A percentile compares a stretch with the other conserved stretches of the same genome.
These are phyloP conservation scores for Pinus tabuliformis DNA, from an alignment of 75 land plant genomes.

Conservation along the genomic window DNA sequence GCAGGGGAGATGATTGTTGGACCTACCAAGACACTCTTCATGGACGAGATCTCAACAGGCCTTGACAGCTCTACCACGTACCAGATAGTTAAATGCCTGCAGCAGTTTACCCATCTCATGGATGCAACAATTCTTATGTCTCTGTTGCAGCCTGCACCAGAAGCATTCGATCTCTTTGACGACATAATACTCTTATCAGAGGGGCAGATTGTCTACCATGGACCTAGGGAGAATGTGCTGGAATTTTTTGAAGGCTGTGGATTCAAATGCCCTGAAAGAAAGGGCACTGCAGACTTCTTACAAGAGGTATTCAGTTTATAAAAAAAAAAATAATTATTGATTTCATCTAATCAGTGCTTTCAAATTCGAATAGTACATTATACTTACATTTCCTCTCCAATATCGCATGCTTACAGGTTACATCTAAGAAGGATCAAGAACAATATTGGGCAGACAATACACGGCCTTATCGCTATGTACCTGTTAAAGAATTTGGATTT, in stretches of 20 bases:
- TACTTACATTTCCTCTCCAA: not conserved
- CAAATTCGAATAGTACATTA: not conserved
- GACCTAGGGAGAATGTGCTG: constrained; percentile 68
- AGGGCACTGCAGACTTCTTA: constrained; percentile 79
- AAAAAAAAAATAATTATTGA: not conserved
- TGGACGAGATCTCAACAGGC: constrained; percentile 92
- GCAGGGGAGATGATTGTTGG: constrained; percentile 91
- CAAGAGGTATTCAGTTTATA: constrained; percentile 57
- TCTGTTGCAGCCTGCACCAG: constrained; percentile 93
- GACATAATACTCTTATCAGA: constrained; percentile 75
- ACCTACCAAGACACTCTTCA: constrained; percentile 74
- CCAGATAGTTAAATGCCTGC: constrained; percentile 85
- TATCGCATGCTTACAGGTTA: constrained; percentile 45
- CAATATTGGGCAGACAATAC: constrained; percentile 78
- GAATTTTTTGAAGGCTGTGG: constrained; percentile 78
- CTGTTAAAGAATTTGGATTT: constrained; percentile 66
- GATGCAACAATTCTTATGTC: constrained; percentile 77
- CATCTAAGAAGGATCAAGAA: constrained; percentile 87
- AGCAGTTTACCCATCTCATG: constrained; percentile 69
- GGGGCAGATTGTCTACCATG: constrained; percentile 81
- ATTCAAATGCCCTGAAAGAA: constrained; percentile 72
- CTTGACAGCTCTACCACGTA: constrained; percentile 86
- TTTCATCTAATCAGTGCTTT: not conserved
- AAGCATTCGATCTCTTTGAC: constrained; percentile 87
- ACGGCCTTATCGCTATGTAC: constrained; percentile 66